Evolutionary conservation across 495 filamentous ascomycete species (phyloP).

Genomic region (Staphylotrichum longicolle): DNA sequence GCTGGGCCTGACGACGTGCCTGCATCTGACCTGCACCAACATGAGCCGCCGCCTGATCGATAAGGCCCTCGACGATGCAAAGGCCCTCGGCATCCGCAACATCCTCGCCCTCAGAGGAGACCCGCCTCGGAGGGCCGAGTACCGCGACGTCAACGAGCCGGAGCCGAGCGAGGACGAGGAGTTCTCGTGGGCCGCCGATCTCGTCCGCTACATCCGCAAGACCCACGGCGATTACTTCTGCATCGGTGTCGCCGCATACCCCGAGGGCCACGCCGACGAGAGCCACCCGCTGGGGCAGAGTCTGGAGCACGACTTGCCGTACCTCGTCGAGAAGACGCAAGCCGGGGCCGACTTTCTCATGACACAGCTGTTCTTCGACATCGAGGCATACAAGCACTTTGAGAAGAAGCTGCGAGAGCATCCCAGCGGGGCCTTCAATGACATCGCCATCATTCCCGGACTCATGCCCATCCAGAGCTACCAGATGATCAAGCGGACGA

Average conservation of each 20-base stretch:
- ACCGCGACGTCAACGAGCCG: constrained; percentile 58
- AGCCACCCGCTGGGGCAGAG: constrained; percentile 75
- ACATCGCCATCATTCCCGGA: constrained; percentile 87
- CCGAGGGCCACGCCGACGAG: constrained; percentile 94
- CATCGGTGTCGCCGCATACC: constrained; percentile 90
- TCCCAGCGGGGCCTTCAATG: constrained; percentile 80
- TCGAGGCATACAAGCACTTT: constrained; percentile 73
- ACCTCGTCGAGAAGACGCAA: constrained; percentile 82
- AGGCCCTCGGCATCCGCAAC: constrained; percentile 88
- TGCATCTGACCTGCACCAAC: constrained; percentile 97
- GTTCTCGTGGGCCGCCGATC: constrained; percentile 85
- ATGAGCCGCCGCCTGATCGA: constrained; percentile 88
- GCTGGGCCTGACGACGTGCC: constrained; percentile 86
- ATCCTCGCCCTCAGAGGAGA: constrained; percentile 94
- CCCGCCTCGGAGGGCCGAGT: constrained; percentile 85
- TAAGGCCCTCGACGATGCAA: constrained; percentile 85
- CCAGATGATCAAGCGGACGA: constrained; percentile 88
- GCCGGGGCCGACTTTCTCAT: constrained; percentile 98
- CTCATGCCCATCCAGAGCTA: constrained; percentile 98
- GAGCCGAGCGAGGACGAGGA: constrained; percentile 59
- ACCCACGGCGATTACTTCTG: constrained; percentile 94
- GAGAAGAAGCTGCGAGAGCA: constrained; percentile 77
- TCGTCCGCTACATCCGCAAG: constrained; percentile 84
- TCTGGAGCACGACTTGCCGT: constrained; percentile 77
- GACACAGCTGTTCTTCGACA: constrained; percentile 97